A percentile compares a stretch with the other conserved stretches of the same genome.
Evolutionary conservation across 176 grass and related monocot species (phyloP).

Genomic region (Raddia guianensis): DNA sequence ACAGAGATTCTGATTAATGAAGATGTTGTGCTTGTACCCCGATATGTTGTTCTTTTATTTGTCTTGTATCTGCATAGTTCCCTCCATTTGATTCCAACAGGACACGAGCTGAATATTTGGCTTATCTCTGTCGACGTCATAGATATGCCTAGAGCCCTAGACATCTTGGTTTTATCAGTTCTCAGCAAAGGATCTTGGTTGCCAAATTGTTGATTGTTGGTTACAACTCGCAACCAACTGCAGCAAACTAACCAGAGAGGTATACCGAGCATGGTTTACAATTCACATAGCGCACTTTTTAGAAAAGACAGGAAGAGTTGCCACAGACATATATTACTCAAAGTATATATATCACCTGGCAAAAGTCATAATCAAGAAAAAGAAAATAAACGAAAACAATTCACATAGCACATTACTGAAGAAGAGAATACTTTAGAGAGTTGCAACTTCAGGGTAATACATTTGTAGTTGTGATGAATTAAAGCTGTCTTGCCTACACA

Average conservation of each 20-base stretch:
- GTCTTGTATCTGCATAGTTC: not conserved
- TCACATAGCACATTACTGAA: not conserved
- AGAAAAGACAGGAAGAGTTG: too few species aligned
- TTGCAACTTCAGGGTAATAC: not conserved
- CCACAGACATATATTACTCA: too few species aligned
- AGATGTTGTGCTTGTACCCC: not conserved
- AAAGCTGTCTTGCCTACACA: constrained; percentile 30
- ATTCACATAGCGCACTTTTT: not conserved
- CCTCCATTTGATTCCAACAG: not conserved
- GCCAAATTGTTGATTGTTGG: not conserved
- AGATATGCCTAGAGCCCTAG: constrained; percentile 16
- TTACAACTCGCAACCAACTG: constrained; percentile 31
- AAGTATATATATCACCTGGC: too few species aligned
- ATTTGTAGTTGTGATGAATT: constrained; percentile 26
- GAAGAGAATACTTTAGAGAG: not conserved
- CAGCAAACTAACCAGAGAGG: not conserved
- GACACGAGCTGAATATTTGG: constrained; percentile 18
- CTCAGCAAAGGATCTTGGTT: too few species aligned
- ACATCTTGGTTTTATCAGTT: constrained; percentile 1
- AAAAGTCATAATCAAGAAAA: too few species aligned
- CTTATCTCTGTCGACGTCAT: constrained; percentile 21
- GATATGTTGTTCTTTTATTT: constrained; percentile 26
- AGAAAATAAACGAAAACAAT: not conserved
- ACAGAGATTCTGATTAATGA: constrained; percentile 32
- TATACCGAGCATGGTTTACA: not conserved